A percentile compares a stretch with the other conserved stretches of the same genome.
Conservation (phyloP, 2,329 filamentous ascomycete genomes). For the Graphilbum fragrans region DNA sequence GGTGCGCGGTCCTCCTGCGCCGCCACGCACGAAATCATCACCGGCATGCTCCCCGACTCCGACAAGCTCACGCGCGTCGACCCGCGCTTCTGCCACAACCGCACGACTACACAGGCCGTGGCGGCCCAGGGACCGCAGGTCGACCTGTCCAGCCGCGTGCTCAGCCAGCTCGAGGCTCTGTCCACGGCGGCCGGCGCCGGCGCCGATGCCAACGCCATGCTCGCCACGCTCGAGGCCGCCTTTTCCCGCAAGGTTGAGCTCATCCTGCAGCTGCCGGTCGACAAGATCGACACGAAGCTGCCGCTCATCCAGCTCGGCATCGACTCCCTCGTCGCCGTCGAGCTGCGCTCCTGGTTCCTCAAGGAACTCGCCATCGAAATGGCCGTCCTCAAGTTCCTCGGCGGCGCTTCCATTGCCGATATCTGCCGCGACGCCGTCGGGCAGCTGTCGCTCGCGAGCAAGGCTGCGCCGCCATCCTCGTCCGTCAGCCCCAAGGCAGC, state of each 20-base stretch:
- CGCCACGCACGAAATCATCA: neutral
- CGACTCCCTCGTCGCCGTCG: conserved; percentile 29
- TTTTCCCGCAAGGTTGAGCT: conserved; percentile 7
- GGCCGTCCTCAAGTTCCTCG: neutral
- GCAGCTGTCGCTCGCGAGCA: too few species aligned
- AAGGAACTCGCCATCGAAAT: neutral
- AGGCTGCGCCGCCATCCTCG: neutral
- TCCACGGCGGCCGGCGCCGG: conserved; percentile 24
- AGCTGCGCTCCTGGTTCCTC: neutral
- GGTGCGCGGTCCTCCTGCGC: neutral
- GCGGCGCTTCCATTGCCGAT: neutral
- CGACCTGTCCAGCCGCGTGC: neutral
- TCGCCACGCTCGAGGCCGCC: neutral
- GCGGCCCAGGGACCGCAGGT: neutral
- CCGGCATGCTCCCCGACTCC: neutral
- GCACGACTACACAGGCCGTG: neutral
- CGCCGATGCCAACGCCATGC: conserved; percentile 16
- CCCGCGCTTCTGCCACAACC: neutral
- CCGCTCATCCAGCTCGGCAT: conserved; percentile 22
- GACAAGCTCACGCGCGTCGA: neutral
- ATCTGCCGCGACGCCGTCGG: neutral
- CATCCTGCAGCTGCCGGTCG: conserved; percentile 2
- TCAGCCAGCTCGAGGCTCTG: neutral
- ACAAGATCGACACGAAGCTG: conserved; percentile 5
- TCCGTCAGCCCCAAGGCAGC: neutral